These are phyloP conservation scores for Eleusine coracana DNA, from an alignment of 176 grass and related monocot species.

Conservation along the genomic window DNA sequence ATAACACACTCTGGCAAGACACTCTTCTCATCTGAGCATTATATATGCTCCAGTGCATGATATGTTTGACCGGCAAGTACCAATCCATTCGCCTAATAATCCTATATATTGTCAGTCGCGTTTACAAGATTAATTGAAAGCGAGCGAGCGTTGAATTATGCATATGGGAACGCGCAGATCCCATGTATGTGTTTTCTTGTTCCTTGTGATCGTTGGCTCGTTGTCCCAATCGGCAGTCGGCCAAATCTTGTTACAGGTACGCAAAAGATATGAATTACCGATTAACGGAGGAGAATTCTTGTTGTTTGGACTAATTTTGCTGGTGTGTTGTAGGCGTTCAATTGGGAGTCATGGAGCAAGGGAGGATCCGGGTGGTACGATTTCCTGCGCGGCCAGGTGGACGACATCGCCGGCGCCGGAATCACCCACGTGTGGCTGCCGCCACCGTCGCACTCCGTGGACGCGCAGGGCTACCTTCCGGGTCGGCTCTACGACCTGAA, in stretches of 20 bases:
- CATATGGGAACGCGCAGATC: no score
- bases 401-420: conserved; percentile 45
- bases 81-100: no score
- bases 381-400: conserved; percentile 41
- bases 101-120: no score
- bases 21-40: no score
- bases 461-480: conserved; percentile 59
- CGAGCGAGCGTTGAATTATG: no score
- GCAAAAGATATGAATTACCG: not conserved
- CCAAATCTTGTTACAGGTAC: conserved; percentile 19
- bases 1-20: no score
- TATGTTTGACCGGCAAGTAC: no score
- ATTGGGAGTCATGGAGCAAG: conserved; percentile 65
- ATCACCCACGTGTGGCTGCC: conserved; percentile 55
- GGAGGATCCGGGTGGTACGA: conserved; percentile 52
- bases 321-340: conserved; percentile 34
- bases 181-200: no score
- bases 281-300: not conserved
- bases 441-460: conserved; percentile 59
- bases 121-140: no score
- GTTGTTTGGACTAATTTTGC: not conserved
- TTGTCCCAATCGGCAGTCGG: not conserved
- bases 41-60: no score
- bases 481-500: conserved; percentile 64
- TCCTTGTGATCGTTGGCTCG: not conserved